Percentiles rank a stretch among this genome's conserved stretches.
These are phyloP conservation scores for Populus hybrid DNA, from an alignment of 441 rosid species.

Conservation along the genomic window DNA sequence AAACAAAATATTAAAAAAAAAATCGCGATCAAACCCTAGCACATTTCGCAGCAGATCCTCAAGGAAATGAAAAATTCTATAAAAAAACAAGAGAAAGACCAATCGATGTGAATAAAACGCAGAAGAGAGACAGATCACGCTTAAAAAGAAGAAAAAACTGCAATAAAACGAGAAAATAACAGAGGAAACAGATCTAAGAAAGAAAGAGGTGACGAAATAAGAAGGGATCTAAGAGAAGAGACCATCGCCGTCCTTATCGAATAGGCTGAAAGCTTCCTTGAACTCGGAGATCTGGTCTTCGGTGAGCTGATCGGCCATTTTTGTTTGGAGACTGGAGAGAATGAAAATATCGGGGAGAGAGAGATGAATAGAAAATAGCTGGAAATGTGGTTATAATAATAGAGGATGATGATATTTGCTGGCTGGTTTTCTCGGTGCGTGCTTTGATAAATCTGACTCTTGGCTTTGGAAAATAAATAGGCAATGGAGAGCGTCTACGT, in stretches of 20 bases:
- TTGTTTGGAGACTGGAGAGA: neutral
- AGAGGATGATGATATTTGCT: neutral
- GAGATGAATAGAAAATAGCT: neutral
- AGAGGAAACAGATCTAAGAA: neutral
- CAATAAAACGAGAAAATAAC: neutral
- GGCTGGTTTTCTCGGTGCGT: neutral
- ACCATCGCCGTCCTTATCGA: constrained; percentile 46
- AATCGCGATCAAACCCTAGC: too few relatives aligned
- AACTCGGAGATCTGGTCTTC: constrained; percentile 42
- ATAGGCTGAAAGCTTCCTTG: constrained; percentile 42
- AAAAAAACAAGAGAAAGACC: too few relatives aligned
- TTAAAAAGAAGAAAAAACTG: too few relatives aligned
- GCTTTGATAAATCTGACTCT: neutral
- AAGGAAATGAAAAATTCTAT: too few relatives aligned
- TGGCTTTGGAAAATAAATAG: neutral
- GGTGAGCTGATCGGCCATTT: constrained; percentile 35
- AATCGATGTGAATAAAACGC: neutral
- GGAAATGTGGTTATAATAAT: neutral
- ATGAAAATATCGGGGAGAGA: neutral
- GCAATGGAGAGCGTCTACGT: neutral
- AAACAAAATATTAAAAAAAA: too few relatives aligned
- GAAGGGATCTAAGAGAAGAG: constrained; percentile 24
- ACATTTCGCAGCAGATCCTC: too few relatives aligned
- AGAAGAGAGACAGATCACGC: neutral
- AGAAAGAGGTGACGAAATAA: neutral